Conservation (phyloP, 352 stramenopile species). For the Phytopythium cucurbitacearum region DNA sequence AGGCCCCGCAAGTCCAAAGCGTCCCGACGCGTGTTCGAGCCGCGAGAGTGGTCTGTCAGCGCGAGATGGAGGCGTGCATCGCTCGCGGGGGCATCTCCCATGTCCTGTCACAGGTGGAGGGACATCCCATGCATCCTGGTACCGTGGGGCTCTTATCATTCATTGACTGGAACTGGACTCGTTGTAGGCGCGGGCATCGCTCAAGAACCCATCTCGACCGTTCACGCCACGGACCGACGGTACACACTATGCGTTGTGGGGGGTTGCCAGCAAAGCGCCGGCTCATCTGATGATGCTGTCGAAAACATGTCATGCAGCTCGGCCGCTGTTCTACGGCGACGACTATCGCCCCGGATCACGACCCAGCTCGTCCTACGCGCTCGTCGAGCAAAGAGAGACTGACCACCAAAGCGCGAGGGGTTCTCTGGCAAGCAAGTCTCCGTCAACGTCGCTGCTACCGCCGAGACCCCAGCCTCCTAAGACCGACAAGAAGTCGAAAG, state of each 20-base stretch:
- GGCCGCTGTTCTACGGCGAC: slow-evolving; percentile 69
- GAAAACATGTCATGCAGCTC: slow-evolving; percentile 7
- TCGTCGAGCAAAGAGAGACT: slow-evolving; percentile 34
- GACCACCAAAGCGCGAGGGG: slow-evolving; percentile 18
- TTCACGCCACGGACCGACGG: slow-evolving; percentile 61
- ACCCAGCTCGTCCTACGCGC: slow-evolving; percentile 62
- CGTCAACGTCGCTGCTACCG: slow-evolving; percentile 12
- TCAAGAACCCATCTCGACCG: slow-evolving; percentile 79
- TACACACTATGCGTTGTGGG: slow-evolving; percentile 5
- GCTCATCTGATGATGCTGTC: not conserved
- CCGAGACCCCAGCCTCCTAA: slow-evolving; percentile 10
- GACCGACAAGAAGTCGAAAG: not conserved
- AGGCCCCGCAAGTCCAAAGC: no score
- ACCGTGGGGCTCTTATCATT: not conserved
- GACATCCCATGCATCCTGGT: not conserved
- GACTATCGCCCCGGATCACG: slow-evolving; percentile 66
- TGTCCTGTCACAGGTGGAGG: slow-evolving; percentile 59
- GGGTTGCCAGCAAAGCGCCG: not conserved
- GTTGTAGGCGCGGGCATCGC: slow-evolving; percentile 55
- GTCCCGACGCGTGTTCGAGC: no score
- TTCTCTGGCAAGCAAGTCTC: not conserved
- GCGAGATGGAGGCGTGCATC: slow-evolving; percentile 66
- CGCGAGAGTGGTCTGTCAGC: not conserved
- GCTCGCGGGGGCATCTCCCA: slow-evolving; percentile 73
- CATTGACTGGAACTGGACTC: not conserved